Conservation (phyloP, 805 yeast species). For the Grigorovia humatica region DNA sequence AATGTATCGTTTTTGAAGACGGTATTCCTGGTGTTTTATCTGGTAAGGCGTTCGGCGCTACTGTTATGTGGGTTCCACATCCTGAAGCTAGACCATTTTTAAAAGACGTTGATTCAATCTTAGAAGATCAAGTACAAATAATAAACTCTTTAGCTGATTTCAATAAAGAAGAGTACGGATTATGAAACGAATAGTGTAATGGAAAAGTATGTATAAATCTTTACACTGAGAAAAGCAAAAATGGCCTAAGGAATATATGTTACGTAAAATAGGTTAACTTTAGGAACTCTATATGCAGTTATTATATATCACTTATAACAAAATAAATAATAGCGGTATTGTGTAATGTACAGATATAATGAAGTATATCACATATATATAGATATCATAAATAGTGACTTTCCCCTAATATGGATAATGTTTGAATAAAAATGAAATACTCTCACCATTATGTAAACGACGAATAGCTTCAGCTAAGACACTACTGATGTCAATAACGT, state of each 20-base stretch:
- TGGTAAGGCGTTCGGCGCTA: slow-evolving; percentile 73
- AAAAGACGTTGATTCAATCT: slow-evolving; percentile 39
- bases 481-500: slow-evolving; percentile 56
- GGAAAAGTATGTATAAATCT: too few relatives aligned
- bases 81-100: slow-evolving; percentile 52
- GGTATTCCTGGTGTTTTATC: slow-evolving; percentile 86
- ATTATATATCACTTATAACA: too few relatives aligned
- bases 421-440: slow-evolving; percentile 65
- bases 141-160: slow-evolving; percentile 43
- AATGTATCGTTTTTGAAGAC: slow-evolving; percentile 88
- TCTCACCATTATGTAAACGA: slow-evolving; percentile 80
- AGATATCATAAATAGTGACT: background rate
- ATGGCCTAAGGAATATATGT: background rate
- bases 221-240: too few relatives aligned
- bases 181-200: slow-evolving; percentile 13
- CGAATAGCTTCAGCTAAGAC: slow-evolving; percentile 75
- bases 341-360: background rate
- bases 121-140: slow-evolving; percentile 51
- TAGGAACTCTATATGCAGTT: too few relatives aligned
- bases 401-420: slow-evolving; percentile 19
- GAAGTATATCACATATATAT: background rate
- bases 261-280: too few relatives aligned
- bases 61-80: slow-evolving; percentile 94
- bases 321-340: background rate
- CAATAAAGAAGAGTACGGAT: slow-evolving; percentile 38